Conservation (phyloP, 139 green algal species). For the Haematococcus sp. region DNA sequence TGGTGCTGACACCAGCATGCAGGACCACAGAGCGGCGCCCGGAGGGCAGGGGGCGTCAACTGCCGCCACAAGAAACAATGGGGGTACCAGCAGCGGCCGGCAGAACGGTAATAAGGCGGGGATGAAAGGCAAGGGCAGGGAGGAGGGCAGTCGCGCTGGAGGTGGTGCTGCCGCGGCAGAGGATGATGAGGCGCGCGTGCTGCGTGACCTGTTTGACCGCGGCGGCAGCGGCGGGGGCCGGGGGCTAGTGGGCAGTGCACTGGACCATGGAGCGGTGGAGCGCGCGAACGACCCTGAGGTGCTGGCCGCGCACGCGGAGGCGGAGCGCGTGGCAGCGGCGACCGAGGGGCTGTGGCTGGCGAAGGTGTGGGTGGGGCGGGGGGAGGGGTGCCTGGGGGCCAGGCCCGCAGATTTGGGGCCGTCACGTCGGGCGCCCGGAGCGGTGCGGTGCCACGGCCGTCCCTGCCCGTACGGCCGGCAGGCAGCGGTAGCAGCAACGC, state of each 20-base stretch:
- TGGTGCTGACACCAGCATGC: no score
- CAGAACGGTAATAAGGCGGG: no score
- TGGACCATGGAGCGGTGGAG: constrained; percentile 87
- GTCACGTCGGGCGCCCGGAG: no score
- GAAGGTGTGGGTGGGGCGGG: not conserved
- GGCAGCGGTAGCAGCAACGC: no score
- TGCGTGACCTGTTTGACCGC: constrained; percentile 88
- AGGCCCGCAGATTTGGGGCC: constrained; percentile 11
- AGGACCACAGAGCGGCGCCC: no score
- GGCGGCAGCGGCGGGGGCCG: constrained; percentile 21
- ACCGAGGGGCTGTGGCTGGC: constrained; percentile 66
- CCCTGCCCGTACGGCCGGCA: no score
- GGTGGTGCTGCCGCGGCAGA: no score
- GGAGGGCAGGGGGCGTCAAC: no score
- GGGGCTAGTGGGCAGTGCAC: constrained; percentile 67
- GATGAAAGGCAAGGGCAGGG: no score
- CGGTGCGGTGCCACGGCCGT: no score
- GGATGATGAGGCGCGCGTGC: constrained; percentile 66
- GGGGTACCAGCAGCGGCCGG: no score
- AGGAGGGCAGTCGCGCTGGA: not conserved
- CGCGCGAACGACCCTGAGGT: constrained; percentile 63
- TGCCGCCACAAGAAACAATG: no score
- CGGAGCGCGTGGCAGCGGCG: constrained; percentile 48
- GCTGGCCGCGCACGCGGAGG: constrained; percentile 57
- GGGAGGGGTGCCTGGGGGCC: constrained; percentile 27